Conservation (phyloP, 805 yeast genomes). For the Wickerhamomyces silvicola region DNA sequence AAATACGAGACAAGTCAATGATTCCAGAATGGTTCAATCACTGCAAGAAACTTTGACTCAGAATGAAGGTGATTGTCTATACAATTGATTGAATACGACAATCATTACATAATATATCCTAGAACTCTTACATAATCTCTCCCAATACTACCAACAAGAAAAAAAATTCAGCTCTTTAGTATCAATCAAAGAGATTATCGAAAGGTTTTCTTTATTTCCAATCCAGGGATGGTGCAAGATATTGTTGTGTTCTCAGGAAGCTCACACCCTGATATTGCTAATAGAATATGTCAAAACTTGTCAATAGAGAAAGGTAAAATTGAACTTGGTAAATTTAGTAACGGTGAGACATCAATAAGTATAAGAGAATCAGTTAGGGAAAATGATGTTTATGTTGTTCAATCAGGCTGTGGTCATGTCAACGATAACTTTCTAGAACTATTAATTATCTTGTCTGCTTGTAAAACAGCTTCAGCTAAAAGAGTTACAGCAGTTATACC, state of each 20-base stretch:
- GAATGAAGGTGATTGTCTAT: too few species aligned
- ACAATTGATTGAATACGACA: too few species aligned
- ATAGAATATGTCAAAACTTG: conserved; percentile 67
- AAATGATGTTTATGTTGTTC: conserved; percentile 93
- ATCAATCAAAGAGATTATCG: too few species aligned
- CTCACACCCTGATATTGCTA: conserved; percentile 76
- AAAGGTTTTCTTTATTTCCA: not conserved
- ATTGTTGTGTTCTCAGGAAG: conserved; percentile 86
- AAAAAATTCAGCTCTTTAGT: too few species aligned
- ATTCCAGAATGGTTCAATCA: too few species aligned
- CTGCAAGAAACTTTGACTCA: too few species aligned
- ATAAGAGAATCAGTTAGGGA: conserved; percentile 88
- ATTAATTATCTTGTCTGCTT: conserved; percentile 85
- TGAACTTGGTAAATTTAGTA: conserved; percentile 60
- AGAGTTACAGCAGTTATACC: conserved; percentile 95
- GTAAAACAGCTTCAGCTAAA: conserved; percentile 95
- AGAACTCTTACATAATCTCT: too few species aligned
- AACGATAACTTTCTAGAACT: conserved; percentile 96
- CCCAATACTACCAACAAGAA: too few species aligned
- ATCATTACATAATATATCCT: too few species aligned
- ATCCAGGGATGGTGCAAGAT: conserved; percentile 52
- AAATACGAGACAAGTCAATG: too few species aligned
- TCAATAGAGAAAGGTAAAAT: conserved; percentile 70
- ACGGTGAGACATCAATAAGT: conserved; percentile 91
- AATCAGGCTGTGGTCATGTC: conserved; percentile 74